A percentile compares a stretch with the other conserved stretches of the same genome.
Conservation (phyloP, 2,329 filamentous ascomycete genomes). For the Trichoderma pleuroti region DNA sequence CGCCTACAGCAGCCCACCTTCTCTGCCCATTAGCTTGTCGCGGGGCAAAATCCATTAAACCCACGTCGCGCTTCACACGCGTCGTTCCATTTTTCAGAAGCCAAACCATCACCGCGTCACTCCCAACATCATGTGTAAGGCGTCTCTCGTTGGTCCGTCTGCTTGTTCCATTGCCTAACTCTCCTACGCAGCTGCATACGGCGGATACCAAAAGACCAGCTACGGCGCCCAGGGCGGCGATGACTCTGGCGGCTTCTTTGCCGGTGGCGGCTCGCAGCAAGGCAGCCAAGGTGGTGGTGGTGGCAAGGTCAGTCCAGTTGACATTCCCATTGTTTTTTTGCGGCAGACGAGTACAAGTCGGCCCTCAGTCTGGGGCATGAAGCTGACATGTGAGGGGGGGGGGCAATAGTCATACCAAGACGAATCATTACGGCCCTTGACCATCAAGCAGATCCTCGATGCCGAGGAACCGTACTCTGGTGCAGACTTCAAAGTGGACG, state of each 20-base stretch:
- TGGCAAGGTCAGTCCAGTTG: slow-evolving; percentile 37
- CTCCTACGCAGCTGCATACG: slow-evolving; percentile 45
- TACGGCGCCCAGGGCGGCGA: slow-evolving; percentile 56
- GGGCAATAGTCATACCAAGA: slow-evolving; percentile 59
- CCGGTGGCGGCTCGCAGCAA: slow-evolving; percentile 53
- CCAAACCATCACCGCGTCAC: slow-evolving; percentile 16
- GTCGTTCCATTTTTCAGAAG: slow-evolving; percentile 26
- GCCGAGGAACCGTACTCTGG: slow-evolving; percentile 70
- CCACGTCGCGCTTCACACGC: slow-evolving; percentile 32
- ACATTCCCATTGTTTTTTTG: neutral
- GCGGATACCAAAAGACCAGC: slow-evolving; percentile 43
- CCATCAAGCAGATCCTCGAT: slow-evolving; percentile 89
- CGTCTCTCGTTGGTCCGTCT: neutral
- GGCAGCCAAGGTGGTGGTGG: slow-evolving; percentile 49
- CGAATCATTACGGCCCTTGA: slow-evolving; percentile 87
- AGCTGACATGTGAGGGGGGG: neutral
- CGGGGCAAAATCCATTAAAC: slow-evolving; percentile 33
- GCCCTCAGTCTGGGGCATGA: neutral
- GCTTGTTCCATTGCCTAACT: neutral
- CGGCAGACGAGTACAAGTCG: neutral
- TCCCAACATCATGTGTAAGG: slow-evolving; percentile 35
- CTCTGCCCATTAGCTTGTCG: slow-evolving; percentile 16
- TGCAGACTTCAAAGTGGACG: slow-evolving; percentile 81
- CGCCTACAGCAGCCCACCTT: neutral
- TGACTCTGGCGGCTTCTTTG: slow-evolving; percentile 60